Percentiles rank a stretch among this genome's conserved stretches.
phyloP scores from a whole-genome alignment of 768 basidiomycete species.

The Boletus sp. region DNA sequence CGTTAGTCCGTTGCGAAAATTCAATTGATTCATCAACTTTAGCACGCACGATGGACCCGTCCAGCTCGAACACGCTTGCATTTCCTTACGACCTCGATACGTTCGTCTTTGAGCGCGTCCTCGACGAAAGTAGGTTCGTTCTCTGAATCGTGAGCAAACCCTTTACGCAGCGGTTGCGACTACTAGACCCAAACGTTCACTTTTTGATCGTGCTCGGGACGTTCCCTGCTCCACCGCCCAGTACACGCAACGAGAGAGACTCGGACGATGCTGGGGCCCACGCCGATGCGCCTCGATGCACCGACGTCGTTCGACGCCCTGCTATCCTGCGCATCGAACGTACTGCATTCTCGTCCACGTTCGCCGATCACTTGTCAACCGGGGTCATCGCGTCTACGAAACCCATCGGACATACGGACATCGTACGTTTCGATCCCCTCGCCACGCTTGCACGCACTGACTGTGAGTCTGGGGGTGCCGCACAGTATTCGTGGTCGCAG shows the following conservation, averaged over 20 bases:
- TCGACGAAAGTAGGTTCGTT: slow-evolving; percentile 46
- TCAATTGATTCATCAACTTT: too few species aligned
- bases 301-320: slow-evolving; percentile 31
- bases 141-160: not conserved
- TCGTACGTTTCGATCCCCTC: slow-evolving; percentile 43
- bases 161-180: not conserved
- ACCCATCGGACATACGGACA: slow-evolving; percentile 62
- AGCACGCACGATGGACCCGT: not conserved
- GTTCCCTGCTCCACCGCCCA: slow-evolving; percentile 35
- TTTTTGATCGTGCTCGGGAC: slow-evolving; percentile 68
- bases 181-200: slow-evolving; percentile 56
- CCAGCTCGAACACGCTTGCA: not conserved
- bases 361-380: slow-evolving; percentile 37
- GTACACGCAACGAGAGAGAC: not conserved
- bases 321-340: slow-evolving; percentile 81
- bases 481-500: slow-evolving; percentile 78
- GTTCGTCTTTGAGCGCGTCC: slow-evolving; percentile 50
- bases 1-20: too few species aligned
- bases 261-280: not conserved
- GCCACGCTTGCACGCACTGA: too few species aligned
- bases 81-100: slow-evolving; percentile 33
- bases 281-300: not conserved
- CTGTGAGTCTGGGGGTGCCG: not conserved
- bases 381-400: slow-evolving; percentile 41
- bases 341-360: slow-evolving; percentile 55